Base-by-base conservation (phyloP, 208 protist genomes). In the Trypanosoma cruzi region DNA sequence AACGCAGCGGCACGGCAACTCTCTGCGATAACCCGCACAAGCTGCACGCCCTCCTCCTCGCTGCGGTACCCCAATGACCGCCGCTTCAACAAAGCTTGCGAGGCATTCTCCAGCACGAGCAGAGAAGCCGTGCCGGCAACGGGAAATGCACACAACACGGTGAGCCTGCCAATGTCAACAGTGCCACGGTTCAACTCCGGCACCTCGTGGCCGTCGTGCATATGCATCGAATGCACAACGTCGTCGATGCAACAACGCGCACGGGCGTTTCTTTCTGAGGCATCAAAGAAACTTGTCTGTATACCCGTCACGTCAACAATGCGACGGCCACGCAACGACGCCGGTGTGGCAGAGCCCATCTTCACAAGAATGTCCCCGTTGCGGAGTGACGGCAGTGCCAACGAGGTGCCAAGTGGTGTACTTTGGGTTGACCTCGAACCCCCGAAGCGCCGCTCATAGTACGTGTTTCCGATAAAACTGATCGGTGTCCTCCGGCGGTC, bases 261-360 rank as follows among this genome's bases (percentile, higher is more conserved):
- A 0, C 55, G 44, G 0, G 57, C 44, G 48, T 77, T 54, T 18
- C 73, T 68, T 64, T 88, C 85, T 20, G 78, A 79, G 13, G 73
- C 77, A 44, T 86, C 73, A 16, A 88, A 54, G 52, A 73, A 93
- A 74, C 85, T 93, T 22, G 87, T 93, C 26, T 77, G 64, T 44
- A 92, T 64, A 11, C 90, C 90, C 4, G 85, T 86, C 11, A 93
- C 86, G 64, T 95, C 90, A 52, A 90, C 86, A 54, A 90, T 57
- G 20, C 77, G 86, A 32, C 71, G 72, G 5, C 65, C 54, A 18
- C 81, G 73, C 28, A 92, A 61, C 28, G 76, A 61, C 18, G 59
- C 63, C 4, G 86, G 80, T 13, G 80, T 75, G 1, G 81, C 73
- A 44, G 73, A 84, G 20, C 44, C 48, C 34, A 74, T 92, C 81